Base-by-base conservation (phyloP, 495 filamentous ascomycete genomes). In the Emericellopsis terricola region DNA sequence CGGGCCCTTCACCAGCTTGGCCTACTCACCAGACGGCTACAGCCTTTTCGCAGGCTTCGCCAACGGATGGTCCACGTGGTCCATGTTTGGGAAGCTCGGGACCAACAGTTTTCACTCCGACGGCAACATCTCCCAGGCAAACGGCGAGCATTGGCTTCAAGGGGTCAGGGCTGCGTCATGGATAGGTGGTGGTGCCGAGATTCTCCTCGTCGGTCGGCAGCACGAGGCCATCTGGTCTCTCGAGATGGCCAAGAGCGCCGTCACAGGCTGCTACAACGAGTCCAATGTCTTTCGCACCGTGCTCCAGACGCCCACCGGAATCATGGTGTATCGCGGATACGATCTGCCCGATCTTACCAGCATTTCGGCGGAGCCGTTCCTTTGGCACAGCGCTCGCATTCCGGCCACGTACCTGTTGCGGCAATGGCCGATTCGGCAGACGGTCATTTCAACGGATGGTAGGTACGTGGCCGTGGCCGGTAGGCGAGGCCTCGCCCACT, bases 381-480 rank as follows among this genome's bases (percentile, higher is more conserved):
- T 94, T 4, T 96, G 91, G 91, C 83, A 93, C 48, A 79, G 82
- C 46, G 75, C 83, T 1, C 79, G 81, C 48, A 78, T 94, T 37
- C 91, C 91, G 0, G 63, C 77, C 0, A 64, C 65, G 32, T 99
- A 96, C 50, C 65, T 96, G 13, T 65, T 78, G 19, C 75, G 81
- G 33, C 86, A 99, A 45, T 92, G 85, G 81, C 91, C 91, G 0
- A 84, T 99, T 35, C 72, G 76, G 38, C 78, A 72, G 39, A 78
- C 74, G 15, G 81, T 82, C 13, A 77, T 92, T 28, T 96, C 89
- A 3, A 63, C 76, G 15, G 91, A 99, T 49, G 87, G 89, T 8
- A 67, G 87, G 53, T 99, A 96, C 59, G 73, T 96, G 28, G 87
- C 89, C 2, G 76, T 99, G 19, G 89, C 91, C 5, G 91, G 91